phyloP scores from a whole-genome alignment of 2,329 filamentous ascomycete genomes.

The Metarhizium humberi region DNA sequence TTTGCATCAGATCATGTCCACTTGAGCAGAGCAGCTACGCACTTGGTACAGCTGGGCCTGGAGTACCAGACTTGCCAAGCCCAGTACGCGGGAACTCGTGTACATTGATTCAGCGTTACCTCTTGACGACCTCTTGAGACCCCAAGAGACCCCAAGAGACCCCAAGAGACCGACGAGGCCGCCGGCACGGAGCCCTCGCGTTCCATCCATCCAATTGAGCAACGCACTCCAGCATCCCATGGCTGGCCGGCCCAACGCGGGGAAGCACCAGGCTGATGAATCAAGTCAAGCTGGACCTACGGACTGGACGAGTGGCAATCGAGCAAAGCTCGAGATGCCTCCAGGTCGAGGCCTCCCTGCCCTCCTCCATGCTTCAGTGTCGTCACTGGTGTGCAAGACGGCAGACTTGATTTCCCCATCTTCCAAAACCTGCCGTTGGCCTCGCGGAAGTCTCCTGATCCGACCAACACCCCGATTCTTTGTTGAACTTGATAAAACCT shows the following conservation, averaged over 20 bases:
- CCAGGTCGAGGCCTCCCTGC: too few species aligned
- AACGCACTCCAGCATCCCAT: neutral
- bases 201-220: neutral
- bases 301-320: too few species aligned
- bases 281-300: conserved; percentile 5
- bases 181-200: neutral
- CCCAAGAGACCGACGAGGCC: neutral
- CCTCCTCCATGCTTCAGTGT: neutral
- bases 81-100: neutral
- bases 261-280: neutral
- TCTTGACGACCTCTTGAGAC: too few species aligned
- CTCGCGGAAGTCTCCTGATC: neutral
- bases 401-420: neutral
- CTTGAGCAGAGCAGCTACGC: too few species aligned
- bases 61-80: too few species aligned
- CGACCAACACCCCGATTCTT: neutral
- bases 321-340: too few species aligned
- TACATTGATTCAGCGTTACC: too few species aligned
- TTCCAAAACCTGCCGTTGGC: neutral
- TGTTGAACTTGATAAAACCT: neutral
- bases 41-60: too few species aligned
- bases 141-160: neutral
- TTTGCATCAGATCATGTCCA: neutral
- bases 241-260: neutral
- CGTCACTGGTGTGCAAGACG: neutral